phyloP scores from a whole-genome alignment of 208 protist species.

The Angomonas deanei region DNA sequence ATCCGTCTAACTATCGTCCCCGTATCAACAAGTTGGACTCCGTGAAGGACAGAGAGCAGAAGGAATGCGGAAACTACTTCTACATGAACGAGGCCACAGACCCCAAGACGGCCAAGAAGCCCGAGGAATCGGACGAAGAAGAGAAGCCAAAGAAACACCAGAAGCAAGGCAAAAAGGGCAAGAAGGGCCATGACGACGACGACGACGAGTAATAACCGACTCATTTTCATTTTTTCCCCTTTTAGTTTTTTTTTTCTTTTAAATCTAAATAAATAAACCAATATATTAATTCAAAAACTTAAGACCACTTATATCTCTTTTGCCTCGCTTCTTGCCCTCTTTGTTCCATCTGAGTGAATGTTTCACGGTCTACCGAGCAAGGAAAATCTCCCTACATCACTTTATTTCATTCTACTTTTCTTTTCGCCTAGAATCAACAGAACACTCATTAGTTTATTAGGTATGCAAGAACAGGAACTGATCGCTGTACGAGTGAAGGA shows the following conservation, averaged over 20 bases:
- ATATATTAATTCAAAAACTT: background rate
- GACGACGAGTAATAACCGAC: constrained; percentile 17
- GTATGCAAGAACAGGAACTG: constrained; percentile 49
- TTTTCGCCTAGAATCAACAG: background rate
- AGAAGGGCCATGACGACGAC: constrained; percentile 29
- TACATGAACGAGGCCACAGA: constrained; percentile 87
- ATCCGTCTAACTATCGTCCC: constrained; percentile 98
- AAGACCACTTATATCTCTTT: constrained; percentile 4
- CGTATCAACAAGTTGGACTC: constrained; percentile 99
- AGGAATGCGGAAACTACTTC: constrained; percentile 98
- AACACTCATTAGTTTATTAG: background rate
- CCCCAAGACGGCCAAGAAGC: constrained; percentile 34
- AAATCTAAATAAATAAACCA: background rate
- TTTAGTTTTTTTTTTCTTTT: constrained; percentile 9
- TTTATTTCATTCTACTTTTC: background rate
- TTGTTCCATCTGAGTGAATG: too few relatives aligned
- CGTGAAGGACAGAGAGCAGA: constrained; percentile 98
- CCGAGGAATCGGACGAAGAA: constrained; percentile 12
- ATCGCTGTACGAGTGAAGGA: constrained; percentile 90
- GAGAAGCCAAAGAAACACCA: constrained; percentile 20
- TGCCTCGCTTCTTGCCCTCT: background rate
- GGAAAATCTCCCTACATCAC: too few relatives aligned
- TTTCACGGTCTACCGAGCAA: too few relatives aligned
- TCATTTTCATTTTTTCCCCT: constrained; percentile 14
- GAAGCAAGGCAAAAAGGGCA: constrained; percentile 13